Base-by-base conservation (phyloP, 2,329 filamentous ascomycete species). In the Pseudocercospora fuligena region DNA sequence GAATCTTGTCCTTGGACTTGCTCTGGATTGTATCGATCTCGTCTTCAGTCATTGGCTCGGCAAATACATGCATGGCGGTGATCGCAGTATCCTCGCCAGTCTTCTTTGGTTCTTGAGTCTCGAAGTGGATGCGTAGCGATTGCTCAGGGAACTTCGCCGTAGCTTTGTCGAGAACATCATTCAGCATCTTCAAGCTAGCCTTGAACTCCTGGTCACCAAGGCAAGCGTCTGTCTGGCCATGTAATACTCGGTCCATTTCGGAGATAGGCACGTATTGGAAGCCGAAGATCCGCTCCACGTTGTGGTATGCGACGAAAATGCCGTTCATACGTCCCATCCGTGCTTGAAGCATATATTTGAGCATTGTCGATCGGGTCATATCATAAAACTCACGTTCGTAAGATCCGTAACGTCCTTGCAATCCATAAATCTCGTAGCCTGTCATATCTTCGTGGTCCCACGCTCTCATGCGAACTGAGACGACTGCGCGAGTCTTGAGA, bases 311-410 rank as follows among this genome's bases (percentile, higher is more conserved):
- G 23, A 98, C 92, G 76, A 98, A 99, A 59, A 98, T 97, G 62
- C 95, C 95, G 76, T 99, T 94, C 96, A 99, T 99, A 59, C 94
- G 89, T 19, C 96, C 95, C 88, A 99, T 96, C 53, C 95, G 92
- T 29, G 94, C 96, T 80, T 99, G 95, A 31, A 99, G 84, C 9
- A 94, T 97, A 79, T 99, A 99, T 76, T 99, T 99, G 63, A 99
- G 83, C 81, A 99, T 94, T 0, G 94, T 95, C 1, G 94, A 88
- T 61, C 96, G 88, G 66, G 97, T 94, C 93, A 99, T 96, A 79
- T 99, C 95, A 78, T 90, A 97, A 78, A 95, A 97, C 75, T 99
- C 96, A 66, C 94, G 89, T 80, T 99, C 95, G 77, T 90, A 99
- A 0, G 94, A 98, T 78, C 97, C 91, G 84, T 87, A 99, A 65